phyloP scores from a whole-genome alignment of 495 filamentous ascomycete species.

The Podospora didyma region DNA sequence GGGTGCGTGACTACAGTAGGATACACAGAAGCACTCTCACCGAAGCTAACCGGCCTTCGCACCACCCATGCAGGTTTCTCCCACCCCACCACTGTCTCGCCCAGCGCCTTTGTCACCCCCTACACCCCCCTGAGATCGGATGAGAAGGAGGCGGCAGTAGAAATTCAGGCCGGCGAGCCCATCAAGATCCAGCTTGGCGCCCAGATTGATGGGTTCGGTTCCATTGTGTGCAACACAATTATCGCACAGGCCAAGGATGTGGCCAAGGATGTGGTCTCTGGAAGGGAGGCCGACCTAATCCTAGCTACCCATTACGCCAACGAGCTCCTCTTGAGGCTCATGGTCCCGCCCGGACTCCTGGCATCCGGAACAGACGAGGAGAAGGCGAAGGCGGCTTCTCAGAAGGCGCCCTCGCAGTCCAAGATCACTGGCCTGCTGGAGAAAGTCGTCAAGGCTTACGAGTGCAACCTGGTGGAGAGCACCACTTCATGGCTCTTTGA shows the following conservation, averaged over 20 bases:
- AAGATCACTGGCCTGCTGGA: slow-evolving; percentile 83
- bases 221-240: slow-evolving; percentile 93
- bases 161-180: slow-evolving; percentile 76
- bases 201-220: slow-evolving; percentile 95
- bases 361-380: slow-evolving; percentile 85
- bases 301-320: slow-evolving; percentile 93
- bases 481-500: slow-evolving; percentile 95
- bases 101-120: slow-evolving; percentile 89
- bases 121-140: slow-evolving; percentile 91
- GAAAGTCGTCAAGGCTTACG: slow-evolving; percentile 87
- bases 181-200: slow-evolving; percentile 96
- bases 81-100: slow-evolving; percentile 94
- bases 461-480: slow-evolving; percentile 91
- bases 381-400: slow-evolving; percentile 82
- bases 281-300: slow-evolving; percentile 78
- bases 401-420: slow-evolving; percentile 74
- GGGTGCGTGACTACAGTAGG: slow-evolving; percentile 50
- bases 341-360: slow-evolving; percentile 82
- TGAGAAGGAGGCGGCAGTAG: slow-evolving; percentile 70
- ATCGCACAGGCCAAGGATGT: slow-evolving; percentile 60
- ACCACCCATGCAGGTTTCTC: slow-evolving; percentile 58
- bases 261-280: slow-evolving; percentile 56
- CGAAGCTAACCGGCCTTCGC: background rate
- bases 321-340: slow-evolving; percentile 85
- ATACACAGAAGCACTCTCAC: background rate